A percentile compares a stretch with the other conserved stretches of the same genome.
Evolutionary conservation across 164 flowering plant species (phyloP).

Genomic region (Saururus chinensis): DNA sequence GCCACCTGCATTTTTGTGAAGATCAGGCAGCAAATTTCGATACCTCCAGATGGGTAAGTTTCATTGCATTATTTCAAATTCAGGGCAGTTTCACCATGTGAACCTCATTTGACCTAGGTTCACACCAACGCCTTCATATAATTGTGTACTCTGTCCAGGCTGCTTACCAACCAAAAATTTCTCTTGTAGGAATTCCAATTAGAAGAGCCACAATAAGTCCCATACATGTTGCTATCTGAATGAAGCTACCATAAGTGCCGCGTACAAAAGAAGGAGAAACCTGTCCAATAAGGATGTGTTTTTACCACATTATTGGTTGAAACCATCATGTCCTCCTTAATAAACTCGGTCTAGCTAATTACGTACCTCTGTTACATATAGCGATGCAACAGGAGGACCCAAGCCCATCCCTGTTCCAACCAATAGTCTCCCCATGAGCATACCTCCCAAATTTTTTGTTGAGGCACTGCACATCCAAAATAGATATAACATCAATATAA

Average conservation of each 20-base stretch:
- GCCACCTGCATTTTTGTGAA: slow-evolving; percentile 57
- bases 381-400: slow-evolving; percentile 61
- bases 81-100: too few species aligned
- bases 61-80: neutral
- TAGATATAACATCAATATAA: neutral
- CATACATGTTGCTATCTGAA: slow-evolving; percentile 92
- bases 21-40: too few species aligned
- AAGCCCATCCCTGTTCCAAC: slow-evolving; percentile 77
- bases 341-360: neutral
- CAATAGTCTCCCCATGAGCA: slow-evolving; percentile 61
- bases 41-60: too few species aligned
- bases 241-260: slow-evolving; percentile 94
- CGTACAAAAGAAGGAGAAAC: slow-evolving; percentile 69
- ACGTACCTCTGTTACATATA: slow-evolving; percentile 66
- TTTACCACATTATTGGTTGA: too few species aligned
- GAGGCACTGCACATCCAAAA: too few species aligned
- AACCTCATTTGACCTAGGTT: too few species aligned
- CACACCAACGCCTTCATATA: neutral
- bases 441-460: slow-evolving; percentile 37
- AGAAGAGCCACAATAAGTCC: slow-evolving; percentile 72
- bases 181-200: slow-evolving; percentile 81
- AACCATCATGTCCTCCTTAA: neutral
- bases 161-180: slow-evolving; percentile 65
- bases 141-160: neutral
- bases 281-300: too few species aligned